phyloP scores from a whole-genome alignment of 176 grass and related monocot species.

The Alopecurus myosuroides region DNA sequence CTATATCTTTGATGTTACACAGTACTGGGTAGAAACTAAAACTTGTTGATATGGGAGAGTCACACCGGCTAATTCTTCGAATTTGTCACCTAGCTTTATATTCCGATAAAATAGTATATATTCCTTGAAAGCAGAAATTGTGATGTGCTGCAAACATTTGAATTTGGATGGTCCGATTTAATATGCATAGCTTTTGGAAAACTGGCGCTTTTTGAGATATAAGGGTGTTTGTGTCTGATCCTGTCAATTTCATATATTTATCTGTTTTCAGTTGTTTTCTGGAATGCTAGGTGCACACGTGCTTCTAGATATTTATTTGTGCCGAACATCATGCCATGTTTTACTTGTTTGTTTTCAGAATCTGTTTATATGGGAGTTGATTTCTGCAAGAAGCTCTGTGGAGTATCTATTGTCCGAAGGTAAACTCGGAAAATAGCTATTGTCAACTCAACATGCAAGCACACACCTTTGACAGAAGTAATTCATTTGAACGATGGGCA shows the following conservation, averaged over 20 bases:
- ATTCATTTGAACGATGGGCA: background rate
- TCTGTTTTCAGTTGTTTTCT: background rate
- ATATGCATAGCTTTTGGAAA: background rate
- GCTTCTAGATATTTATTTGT: background rate
- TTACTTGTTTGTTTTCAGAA: conserved; percentile 40
- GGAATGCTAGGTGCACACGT: background rate
- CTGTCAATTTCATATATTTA: background rate
- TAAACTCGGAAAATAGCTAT: conserved; percentile 36
- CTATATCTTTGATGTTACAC: background rate
- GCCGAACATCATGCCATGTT: background rate
- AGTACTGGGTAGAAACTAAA: background rate
- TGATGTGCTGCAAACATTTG: background rate
- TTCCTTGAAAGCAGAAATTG: background rate
- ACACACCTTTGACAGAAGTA: background rate
- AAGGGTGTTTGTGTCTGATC: background rate
- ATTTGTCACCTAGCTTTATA: background rate
- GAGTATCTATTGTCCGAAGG: conserved; percentile 94
- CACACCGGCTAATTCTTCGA: background rate
- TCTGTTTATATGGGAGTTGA: conserved; percentile 84
- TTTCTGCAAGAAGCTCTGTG: conserved; percentile 98
- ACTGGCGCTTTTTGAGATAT: background rate
- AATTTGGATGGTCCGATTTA: background rate
- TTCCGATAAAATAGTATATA: background rate
- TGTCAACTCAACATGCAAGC: background rate
- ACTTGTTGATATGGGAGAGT: background rate